Evolutionary conservation across 2,329 filamentous ascomycete species (phyloP), one percentile per base, ranked within the genome.

Genomic region (Ascochyta lentis): DNA sequence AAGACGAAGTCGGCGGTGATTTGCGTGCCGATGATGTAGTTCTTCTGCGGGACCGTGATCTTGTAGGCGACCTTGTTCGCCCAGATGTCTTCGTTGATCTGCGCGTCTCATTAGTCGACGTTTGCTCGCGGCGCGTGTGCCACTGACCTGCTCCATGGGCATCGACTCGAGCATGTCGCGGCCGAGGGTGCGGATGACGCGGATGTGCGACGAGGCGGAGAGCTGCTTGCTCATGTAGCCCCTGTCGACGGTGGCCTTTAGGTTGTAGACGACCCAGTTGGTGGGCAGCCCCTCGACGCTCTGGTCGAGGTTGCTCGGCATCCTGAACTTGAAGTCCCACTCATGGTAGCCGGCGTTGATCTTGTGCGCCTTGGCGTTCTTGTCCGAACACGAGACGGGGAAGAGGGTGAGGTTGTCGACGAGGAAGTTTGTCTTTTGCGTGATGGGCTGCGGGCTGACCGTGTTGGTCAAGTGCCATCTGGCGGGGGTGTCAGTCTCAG

Each of bases 31-130:
- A 97, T 96, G 16, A 96, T 90, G 49, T 96, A 89, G 2, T 95
- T 95, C 79, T 97, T 97, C 69, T 92, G 93, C 0, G 95, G 94
- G 10, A 96, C 91, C 54, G 91, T 87, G 60, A 99, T 92, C 27
- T 92, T 94, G 78, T 99, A 99, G 74, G 96, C 91, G 66, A 98
- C 86, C 81, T 99, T 99, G 80, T 96, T 95, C 6, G 92, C 90
- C 95, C 95, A 99, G 61, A 96, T 90, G 71, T 97, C 97, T 76
- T 97, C 93, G 61, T 98, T 93, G 60, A 91, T 83, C 80, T 85
- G 53, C 16, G 19, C 13, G 1, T 6, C 31, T 51, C 38, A 6
- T 31, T 15, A 56, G 48, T 31, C 12, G 22, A 24, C 24, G 24
- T 8, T 12, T n/a, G 5, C 4, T 16, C 2, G 12, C 16, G 13